Conservation (phyloP, 768 basidiomycete genomes). For the Chalciporus piperatus region DNA sequence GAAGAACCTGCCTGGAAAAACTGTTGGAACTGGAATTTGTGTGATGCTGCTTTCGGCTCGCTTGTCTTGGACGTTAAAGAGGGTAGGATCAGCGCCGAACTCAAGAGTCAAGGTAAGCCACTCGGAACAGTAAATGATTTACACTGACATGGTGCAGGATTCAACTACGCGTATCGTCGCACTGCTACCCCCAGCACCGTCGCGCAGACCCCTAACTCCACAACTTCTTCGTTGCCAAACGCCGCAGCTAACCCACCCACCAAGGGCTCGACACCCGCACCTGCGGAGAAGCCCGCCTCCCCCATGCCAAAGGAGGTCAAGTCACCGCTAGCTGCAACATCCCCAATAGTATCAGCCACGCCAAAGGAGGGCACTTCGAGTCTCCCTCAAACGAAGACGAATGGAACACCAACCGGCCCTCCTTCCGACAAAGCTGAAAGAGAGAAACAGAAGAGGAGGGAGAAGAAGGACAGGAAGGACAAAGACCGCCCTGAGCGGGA, state of each 20-base stretch:
- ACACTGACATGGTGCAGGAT: constrained; percentile 49
- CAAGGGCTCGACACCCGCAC: constrained; percentile 31
- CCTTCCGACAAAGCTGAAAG: constrained; percentile 51
- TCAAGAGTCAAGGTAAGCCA: constrained; percentile 82
- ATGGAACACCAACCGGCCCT: constrained; percentile 30
- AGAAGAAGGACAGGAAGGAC: constrained; percentile 62
- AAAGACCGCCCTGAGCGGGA: constrained; percentile 47
- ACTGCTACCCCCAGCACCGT: constrained; percentile 54
- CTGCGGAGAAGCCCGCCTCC: constrained; percentile 37
- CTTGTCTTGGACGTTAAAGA: constrained; percentile 89
- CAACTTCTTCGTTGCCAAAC: constrained; percentile 49
- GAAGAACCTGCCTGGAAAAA: constrained; percentile 99
- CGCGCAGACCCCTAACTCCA: constrained; percentile 57
- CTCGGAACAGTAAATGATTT: not conserved
- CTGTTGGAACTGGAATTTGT: constrained; percentile 98
- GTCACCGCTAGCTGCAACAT: constrained; percentile 33
- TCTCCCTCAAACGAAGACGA: constrained; percentile 31
- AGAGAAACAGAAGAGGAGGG: constrained; percentile 57
- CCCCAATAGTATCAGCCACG: constrained; percentile 33
- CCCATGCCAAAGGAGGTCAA: constrained; percentile 32
- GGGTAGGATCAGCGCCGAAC: constrained; percentile 86
- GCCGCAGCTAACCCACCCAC: constrained; percentile 32
- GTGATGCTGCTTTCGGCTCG: constrained; percentile 91
- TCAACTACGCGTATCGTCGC: constrained; percentile 94
- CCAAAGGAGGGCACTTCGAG: constrained; percentile 36